Conservation (phyloP, 805 yeast genomes). For the Komagataella ulmi region DNA sequence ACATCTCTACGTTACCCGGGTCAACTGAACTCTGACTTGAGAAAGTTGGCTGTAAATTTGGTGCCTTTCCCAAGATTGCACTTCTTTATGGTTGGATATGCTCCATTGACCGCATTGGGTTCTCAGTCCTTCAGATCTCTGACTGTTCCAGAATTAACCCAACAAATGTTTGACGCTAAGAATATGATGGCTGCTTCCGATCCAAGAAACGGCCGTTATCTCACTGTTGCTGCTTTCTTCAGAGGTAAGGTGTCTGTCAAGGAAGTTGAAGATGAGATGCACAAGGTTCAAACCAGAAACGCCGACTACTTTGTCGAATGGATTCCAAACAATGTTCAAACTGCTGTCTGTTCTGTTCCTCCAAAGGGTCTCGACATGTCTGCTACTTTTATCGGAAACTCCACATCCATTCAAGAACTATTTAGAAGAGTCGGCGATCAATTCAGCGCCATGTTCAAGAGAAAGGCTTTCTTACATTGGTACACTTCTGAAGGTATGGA, state of each 20-base stretch:
- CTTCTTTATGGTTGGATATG: slow-evolving; percentile 91
- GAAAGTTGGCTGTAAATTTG: slow-evolving; percentile 87
- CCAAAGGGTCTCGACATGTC: slow-evolving; percentile 79
- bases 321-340: slow-evolving; percentile 93
- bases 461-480: slow-evolving; percentile 95
- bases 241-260: slow-evolving; percentile 87
- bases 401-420: slow-evolving; percentile 85
- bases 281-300: slow-evolving; percentile 69
- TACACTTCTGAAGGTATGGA: slow-evolving; percentile 95
- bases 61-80: slow-evolving; percentile 94
- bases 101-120: slow-evolving; percentile 75
- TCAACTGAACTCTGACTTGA: slow-evolving; percentile 82
- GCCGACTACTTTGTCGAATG: slow-evolving; percentile 82
- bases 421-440: slow-evolving; percentile 84
- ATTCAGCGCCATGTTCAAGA: slow-evolving; percentile 84
- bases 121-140: slow-evolving; percentile 74
- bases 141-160: slow-evolving; percentile 84
- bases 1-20: slow-evolving; percentile 93
- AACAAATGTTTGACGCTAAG: slow-evolving; percentile 83
- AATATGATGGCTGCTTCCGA: slow-evolving; percentile 96
- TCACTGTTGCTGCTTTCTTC: slow-evolving; percentile 89
- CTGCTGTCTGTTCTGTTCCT: slow-evolving; percentile 85
- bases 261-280: slow-evolving; percentile 93
- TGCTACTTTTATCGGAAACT: slow-evolving; percentile 88
- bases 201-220: slow-evolving; percentile 81